Evolutionary conservation across 805 yeast genomes (phyloP), one percentile per base, ranked within the genome.

Genomic region (Spathaspora gorwiae): DNA sequence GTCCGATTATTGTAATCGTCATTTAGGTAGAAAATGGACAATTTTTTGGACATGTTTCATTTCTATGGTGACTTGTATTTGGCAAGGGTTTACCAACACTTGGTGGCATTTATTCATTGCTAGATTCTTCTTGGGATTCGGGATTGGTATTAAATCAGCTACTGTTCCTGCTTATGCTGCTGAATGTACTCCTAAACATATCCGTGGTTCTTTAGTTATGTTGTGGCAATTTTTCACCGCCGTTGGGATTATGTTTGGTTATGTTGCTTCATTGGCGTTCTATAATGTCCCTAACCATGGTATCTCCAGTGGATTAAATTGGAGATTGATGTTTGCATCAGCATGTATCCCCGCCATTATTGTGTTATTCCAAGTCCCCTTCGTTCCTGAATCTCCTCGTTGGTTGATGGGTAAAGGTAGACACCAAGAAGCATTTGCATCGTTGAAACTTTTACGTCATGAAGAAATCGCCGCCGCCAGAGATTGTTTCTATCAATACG

Each of bases 141-240:
- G 88, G 31, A 73, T 83, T 53, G 89, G 89, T 43, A 73, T 81
- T 42, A 79, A 80, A 52, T 80, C 85, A 2, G 77, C 86, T 26
- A 80, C 85, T 12, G 85, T 81, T 7, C 87, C 89, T 5, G 80
- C 84, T 10, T 80, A 78, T 52, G 73, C 81, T 27, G 84, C 86
- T 12, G 87, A 81, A 56, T 75, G 80, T 54, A 57, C 80, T 8
- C 86, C 86, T 1, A 76, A 77, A 11, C 64, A 64, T 10, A 73
- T 78, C 35, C 70, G 88, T 56, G 89, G 89, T 40, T 78, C 86
- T 1, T 66, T 83, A 47, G 80, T 81, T 40, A 81, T 82, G 83
- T 68, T 79, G 64, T 83, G 87, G 85, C 88, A 83, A 65, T 79
- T 80, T 54, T 82, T 81, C 70, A 81, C 87, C n/a, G 87, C 88